These are phyloP conservation scores for Macaranga tanarius DNA, from an alignment of 441 rosid species.

Conservation along the genomic window DNA sequence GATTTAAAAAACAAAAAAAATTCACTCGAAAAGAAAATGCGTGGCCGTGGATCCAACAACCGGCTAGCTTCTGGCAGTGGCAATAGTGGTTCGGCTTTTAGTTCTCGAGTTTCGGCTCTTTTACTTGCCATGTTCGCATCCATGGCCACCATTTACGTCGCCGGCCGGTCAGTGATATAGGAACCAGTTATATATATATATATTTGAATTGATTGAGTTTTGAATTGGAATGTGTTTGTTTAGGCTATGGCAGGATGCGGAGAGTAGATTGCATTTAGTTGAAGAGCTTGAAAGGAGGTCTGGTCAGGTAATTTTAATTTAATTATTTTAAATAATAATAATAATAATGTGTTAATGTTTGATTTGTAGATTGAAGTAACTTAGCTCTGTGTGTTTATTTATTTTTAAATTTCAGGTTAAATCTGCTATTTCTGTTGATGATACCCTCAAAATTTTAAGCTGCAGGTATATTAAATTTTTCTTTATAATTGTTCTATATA, in stretches of 20 bases:
- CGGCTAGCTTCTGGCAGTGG: slow-evolving; percentile 31
- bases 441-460: slow-evolving; percentile 66
- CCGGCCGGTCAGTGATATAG: no score
- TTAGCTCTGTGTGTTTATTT: no score
- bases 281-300: slow-evolving; percentile 65
- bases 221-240: neutral
- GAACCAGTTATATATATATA: no score
- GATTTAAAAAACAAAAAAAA: no score
- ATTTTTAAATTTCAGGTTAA: slow-evolving; percentile 45
- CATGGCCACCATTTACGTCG: slow-evolving; percentile 77
- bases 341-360: no score
- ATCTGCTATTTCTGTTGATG: slow-evolving; percentile 81
- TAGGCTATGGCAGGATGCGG: slow-evolving; percentile 88
- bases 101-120: slow-evolving; percentile 49
- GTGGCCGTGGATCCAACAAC: slow-evolving; percentile 54
- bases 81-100: slow-evolving; percentile 31
- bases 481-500: neutral
- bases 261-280: slow-evolving; percentile 61
- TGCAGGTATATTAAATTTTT: slow-evolving; percentile 1
- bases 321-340: no score
- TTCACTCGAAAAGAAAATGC: slow-evolving; percentile 36
- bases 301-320: slow-evolving; percentile 50
- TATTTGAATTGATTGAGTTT: neutral
- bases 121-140: slow-evolving; percentile 69
- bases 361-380: neutral